phyloP scores from a whole-genome alignment of 495 filamentous ascomycete species.

The Trichoderma reesei region DNA sequence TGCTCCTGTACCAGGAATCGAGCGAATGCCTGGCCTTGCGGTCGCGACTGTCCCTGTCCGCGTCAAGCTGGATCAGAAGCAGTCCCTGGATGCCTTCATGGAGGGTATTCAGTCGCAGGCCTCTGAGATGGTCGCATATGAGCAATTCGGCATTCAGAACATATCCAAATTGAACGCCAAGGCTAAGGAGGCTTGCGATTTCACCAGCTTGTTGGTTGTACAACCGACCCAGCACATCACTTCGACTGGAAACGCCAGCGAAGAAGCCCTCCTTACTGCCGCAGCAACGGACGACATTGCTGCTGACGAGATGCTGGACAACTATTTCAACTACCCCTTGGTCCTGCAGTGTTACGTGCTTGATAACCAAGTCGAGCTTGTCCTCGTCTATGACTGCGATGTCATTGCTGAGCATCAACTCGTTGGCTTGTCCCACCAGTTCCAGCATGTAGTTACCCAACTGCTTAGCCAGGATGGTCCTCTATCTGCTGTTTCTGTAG shows the following conservation, averaged over 20 bases:
- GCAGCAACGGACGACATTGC: not conserved
- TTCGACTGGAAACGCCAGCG: not conserved
- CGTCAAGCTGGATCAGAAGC: constrained; percentile 14
- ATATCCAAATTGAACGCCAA: constrained; percentile 5
- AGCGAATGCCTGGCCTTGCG: constrained; percentile 40
- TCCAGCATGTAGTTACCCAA: constrained; percentile 10
- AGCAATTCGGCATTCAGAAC: constrained; percentile 37
- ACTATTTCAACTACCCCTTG: constrained; percentile 8
- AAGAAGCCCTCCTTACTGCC: not conserved
- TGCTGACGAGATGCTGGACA: not conserved
- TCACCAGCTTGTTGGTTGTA: not conserved
- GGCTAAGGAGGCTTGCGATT: constrained; percentile 11
- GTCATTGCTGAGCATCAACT: constrained; percentile 15
- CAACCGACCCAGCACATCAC: not conserved
- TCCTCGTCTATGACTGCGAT: constrained; percentile 1
- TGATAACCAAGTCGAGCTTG: constrained; percentile 1
- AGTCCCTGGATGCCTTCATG: constrained; percentile 14
- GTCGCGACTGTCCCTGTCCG: constrained; percentile 51
- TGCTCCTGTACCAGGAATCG: constrained; percentile 34
- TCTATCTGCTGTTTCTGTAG: not conserved
- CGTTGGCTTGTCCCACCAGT: constrained; percentile 16
- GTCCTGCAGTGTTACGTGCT: not conserved
- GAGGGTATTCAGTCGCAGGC: constrained; percentile 24
- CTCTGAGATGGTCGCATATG: constrained; percentile 29
- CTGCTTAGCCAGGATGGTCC: not conserved